Evolutionary conservation across 2,329 filamentous ascomycete species (phyloP).

Genomic region (Fragosphaeria purpurea): DNA sequence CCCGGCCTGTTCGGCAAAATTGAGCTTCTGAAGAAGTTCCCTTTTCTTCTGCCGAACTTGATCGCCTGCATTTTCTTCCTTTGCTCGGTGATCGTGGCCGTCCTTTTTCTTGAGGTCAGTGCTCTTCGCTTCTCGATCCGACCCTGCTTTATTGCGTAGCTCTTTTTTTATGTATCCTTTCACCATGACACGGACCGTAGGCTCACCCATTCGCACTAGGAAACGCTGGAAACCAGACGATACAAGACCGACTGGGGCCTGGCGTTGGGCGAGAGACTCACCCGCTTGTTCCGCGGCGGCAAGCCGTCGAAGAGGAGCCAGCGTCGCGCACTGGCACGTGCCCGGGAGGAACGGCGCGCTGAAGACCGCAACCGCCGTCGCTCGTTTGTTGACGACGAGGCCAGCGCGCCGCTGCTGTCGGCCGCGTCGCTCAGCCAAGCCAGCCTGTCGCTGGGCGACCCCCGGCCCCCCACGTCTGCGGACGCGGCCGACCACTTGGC

Average conservation of each 20-base stretch:
- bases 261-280: conserved; percentile 58
- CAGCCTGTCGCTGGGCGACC: conserved; percentile 7
- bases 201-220: conserved; percentile 29
- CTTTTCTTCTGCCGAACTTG: conserved; percentile 78
- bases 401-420: conserved; percentile 44
- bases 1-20: conserved; percentile 59
- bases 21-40: conserved; percentile 62
- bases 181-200: too few species aligned
- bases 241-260: conserved; percentile 65
- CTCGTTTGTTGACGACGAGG: conserved; percentile 46
- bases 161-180: too few species aligned
- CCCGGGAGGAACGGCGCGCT: conserved; percentile 13
- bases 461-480: not conserved
- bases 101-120: conserved; percentile 63
- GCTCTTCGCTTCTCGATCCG: too few species aligned
- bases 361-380: conserved; percentile 25
- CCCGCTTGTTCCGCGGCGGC: conserved; percentile 19
- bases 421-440: conserved; percentile 17
- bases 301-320: conserved; percentile 2
- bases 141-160: too few species aligned
- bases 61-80: conserved; percentile 74
- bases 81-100: conserved; percentile 61
- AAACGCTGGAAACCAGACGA: conserved; percentile 69
- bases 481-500: conserved; percentile 10
- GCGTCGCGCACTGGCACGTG: not conserved